Conservation (phyloP, 2,329 filamentous ascomycete genomes). For the Penicillium olsonii region DNA sequence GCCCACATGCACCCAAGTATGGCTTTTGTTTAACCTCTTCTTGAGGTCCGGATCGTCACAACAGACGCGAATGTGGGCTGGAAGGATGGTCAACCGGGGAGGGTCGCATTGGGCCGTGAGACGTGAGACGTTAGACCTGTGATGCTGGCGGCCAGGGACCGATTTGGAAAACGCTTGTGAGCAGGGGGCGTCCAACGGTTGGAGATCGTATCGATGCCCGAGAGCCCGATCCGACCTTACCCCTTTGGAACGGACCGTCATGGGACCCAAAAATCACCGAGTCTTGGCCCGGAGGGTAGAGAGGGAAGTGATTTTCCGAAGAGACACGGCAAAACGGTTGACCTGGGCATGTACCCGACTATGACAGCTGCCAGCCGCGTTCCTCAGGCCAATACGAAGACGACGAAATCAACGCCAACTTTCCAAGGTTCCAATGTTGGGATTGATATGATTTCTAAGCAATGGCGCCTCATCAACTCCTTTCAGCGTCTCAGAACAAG, state of each 20-base stretch:
- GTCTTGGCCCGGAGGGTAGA: neutral
- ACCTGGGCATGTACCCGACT: neutral
- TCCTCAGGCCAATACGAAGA: too few species aligned
- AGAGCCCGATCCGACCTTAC: slow-evolving; percentile 5
- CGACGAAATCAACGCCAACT: too few species aligned
- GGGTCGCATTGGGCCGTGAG: neutral
- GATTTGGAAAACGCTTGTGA: neutral
- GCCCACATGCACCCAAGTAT: neutral
- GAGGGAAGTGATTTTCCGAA: slow-evolving; percentile 2
- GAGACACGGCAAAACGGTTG: slow-evolving; percentile 3
- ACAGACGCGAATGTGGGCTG: neutral
- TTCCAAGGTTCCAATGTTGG: too few species aligned
- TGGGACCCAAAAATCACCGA: neutral
- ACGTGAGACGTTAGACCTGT: too few species aligned
- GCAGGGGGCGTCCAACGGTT: neutral
- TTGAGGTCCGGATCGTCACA: neutral
- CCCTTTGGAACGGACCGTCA: neutral
- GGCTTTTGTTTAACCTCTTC: neutral
- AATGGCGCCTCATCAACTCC: neutral
- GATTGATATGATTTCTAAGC: neutral
- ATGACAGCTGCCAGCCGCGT: too few species aligned
- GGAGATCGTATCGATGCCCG: slow-evolving; percentile 5
- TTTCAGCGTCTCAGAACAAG: neutral
- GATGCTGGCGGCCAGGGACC: neutral
- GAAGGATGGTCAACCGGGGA: neutral